Base-by-base conservation (phyloP, 306 rosid species). In the Astragalus glycyphyllos region DNA sequence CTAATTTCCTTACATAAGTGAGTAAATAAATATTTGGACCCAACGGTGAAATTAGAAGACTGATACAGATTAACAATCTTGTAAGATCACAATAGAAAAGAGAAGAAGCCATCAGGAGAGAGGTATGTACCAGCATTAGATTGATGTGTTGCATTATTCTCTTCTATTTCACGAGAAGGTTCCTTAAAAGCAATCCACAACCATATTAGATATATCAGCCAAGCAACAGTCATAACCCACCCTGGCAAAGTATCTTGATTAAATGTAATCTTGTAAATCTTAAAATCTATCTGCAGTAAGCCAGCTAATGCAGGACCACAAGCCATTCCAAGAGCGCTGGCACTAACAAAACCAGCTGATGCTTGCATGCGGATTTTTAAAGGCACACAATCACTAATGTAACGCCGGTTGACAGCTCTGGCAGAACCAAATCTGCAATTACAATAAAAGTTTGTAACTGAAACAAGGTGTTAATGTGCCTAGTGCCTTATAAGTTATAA, bases 271-370 rank as follows among this genome's bases (percentile, higher is more conserved):
- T 85, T 89, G 84, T 74, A 86, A 81, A 95, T 80, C 84, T 84
- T 89, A 71, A 95, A 91, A 37, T 91, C 12, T 8, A 72, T 91
- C 81, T 95, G 99, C 78, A 95, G 91, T 53, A 91, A 51, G 61
- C 96, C 99, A 71, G 96, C 99, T 53, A 95, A 80, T 60, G 97
- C 99, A 62, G 99, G 99, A 78, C 99, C 99, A 78, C 96, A 87
- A 70, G 99, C 99, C 99, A 95, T 95, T 81, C 99, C 99, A 42
- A 95, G 96, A 73, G 99, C 99, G 50, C 99, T 95, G 13, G 97
- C 97, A 79, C 99, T 95, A 46, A 95, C 99, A 78, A 95, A 95
- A 68, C 88, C 97, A 4, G 99, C 99, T 7, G 99, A 95, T 62
- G 99, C 99, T 82, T 95, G 93, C 96, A 95, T 91, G 57, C 99